phyloP scores from a whole-genome alignment of 352 stramenopile species.

The Phytophthora pisi region DNA sequence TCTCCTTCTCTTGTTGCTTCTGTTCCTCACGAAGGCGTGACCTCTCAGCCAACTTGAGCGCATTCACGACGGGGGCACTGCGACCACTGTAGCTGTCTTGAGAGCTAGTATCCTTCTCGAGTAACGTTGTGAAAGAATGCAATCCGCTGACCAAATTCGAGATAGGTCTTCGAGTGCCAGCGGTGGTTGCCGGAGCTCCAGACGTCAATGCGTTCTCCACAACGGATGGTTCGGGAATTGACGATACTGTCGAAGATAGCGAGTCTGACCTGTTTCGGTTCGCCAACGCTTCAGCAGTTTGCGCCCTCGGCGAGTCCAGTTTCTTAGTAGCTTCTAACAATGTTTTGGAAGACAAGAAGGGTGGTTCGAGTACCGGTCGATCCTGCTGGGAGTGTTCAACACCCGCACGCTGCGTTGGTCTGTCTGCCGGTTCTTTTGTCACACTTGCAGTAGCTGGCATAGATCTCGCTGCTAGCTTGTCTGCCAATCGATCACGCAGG shows the following conservation, averaged over 20 bases:
- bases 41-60: slow-evolving; percentile 76
- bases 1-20: slow-evolving; percentile 65
- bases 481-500: slow-evolving; percentile 6
- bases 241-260: slow-evolving; percentile 61
- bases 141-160: slow-evolving; percentile 74
- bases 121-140: slow-evolving; percentile 74
- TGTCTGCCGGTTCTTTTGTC: slow-evolving; percentile 3
- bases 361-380: not conserved
- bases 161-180: slow-evolving; percentile 40
- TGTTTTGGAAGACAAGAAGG: not conserved
- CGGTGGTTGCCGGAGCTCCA: slow-evolving; percentile 11
- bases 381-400: not conserved
- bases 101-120: slow-evolving; percentile 55
- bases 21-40: slow-evolving; percentile 72
- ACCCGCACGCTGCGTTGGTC: not conserved
- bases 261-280: slow-evolving; percentile 42
- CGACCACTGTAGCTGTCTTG: slow-evolving; percentile 38
- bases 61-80: slow-evolving; percentile 61
- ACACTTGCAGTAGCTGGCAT: slow-evolving; percentile 6
- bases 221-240: slow-evolving; percentile 46
- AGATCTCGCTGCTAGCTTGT: slow-evolving; percentile 19
- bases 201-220: slow-evolving; percentile 31
- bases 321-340: slow-evolving; percentile 1
- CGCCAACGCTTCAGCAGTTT: not conserved
- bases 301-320: not conserved